phyloP scores from a whole-genome alignment of 106 monocot species.

The Platanthera zijinensis region DNA sequence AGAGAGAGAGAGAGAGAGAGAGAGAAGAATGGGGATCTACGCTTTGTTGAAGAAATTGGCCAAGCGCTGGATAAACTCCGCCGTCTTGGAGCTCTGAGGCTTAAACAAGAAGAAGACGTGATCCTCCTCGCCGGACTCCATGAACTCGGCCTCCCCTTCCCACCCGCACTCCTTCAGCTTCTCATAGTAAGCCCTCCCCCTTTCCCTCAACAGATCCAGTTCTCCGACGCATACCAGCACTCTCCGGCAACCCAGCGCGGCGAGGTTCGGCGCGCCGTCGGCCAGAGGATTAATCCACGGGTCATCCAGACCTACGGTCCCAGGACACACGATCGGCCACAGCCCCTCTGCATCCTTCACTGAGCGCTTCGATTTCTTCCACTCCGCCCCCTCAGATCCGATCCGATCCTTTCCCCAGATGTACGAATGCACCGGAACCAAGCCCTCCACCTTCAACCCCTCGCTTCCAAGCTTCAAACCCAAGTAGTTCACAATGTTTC shows the following conservation, averaged over 20 bases:
- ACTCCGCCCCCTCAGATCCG: neutral
- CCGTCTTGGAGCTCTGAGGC: slow-evolving; percentile 12
- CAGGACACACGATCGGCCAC: slow-evolving; percentile 15
- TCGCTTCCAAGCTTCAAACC: slow-evolving; percentile 3
- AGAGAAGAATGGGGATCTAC: neutral
- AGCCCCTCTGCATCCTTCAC: slow-evolving; percentile 1
- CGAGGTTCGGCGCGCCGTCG: slow-evolving; percentile 11
- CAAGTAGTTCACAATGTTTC: slow-evolving; percentile 10
- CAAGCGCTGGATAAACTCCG: slow-evolving; percentile 11
- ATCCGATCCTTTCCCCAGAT: slow-evolving; percentile 20
- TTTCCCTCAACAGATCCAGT: slow-evolving; percentile 10
- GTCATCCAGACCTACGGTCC: slow-evolving; percentile 8
- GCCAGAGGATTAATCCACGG: slow-evolving; percentile 17
- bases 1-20: neutral
- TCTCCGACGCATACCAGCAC: slow-evolving; percentile 7
- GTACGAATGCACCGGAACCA: slow-evolving; percentile 11
- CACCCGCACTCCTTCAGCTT: slow-evolving; percentile 12
- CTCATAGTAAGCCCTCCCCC: slow-evolving; percentile 19
- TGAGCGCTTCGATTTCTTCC: neutral
- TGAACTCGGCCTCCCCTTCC: slow-evolving; percentile 20
- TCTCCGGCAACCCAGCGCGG: slow-evolving; percentile 12
- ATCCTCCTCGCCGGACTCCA: slow-evolving; percentile 16
- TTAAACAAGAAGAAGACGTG: slow-evolving; percentile 33
- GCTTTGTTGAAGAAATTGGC: slow-evolving; percentile 15
- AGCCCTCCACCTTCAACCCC: slow-evolving; percentile 12